Base-by-base conservation (phyloP, 2,329 filamentous ascomycete species). In the Epichloe baconii region DNA sequence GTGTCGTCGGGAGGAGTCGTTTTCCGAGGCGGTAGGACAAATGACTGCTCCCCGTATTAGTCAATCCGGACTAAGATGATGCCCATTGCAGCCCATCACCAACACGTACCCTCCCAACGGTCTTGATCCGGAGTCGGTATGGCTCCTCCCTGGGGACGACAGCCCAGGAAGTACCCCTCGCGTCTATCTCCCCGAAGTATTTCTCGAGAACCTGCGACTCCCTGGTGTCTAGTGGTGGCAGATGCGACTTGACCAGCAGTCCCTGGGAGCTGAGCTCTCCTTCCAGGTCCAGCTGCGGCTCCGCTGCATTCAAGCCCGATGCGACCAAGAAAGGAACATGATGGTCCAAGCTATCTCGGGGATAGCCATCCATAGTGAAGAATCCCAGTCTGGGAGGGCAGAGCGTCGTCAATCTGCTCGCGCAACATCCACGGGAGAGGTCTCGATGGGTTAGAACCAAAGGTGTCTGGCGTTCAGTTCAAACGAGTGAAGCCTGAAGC, bases 291-390 rank as follows among this genome's bases (percentile, higher is more conserved):
- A 71, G 66, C 57, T 71, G 62, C 57, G 73, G 57, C 26, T 63
- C 60, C 67, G 69, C 44, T 53, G 59, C 57, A 63, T 63, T 62
- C 69, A 96, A 76, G 12, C 91, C 93, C 38, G 88, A 88, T 36
- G 95, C 78, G 45, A 94, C 73, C 54, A 97, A 71, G 52, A 95
- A 77, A 37, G 91, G 91, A 60, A 94, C 77, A 69, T 93, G 94
- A 69, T 93, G 89, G 65, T 83, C 80, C 66, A 95, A 75, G 71
- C 90, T 95, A 67, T 84, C 85, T 53, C 71, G 66, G 50, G 86
- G 85, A 69, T 88, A 91, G 60, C 79, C 86, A 68, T 93, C 85
- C 87, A 93, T 93, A 55, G 59, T 63, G 54, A 52, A 52, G 54
- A 53, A 14, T 54, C 52, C 52, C 56, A 35, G 40, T 45, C 49